Evolutionary conservation across 192 early-diverging fungal genomes (phyloP).

Genomic region (Chytriomyces sp.): DNA sequence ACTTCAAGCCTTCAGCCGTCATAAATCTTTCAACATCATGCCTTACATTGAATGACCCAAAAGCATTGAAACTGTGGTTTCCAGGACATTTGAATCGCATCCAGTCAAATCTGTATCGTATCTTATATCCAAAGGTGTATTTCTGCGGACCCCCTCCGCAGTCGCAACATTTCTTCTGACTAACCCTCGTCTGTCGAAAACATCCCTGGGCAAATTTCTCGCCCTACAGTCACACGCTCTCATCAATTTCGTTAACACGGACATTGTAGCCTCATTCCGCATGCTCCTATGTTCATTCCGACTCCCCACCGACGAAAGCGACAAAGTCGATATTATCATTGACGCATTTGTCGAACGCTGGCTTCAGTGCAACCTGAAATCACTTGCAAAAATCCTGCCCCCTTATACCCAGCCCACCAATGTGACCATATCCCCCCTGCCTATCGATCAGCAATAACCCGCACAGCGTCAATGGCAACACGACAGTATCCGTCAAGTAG

Average conservation of each 20-base stretch:
- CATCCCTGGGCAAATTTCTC: slow-evolving; percentile 14
- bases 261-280: slow-evolving; percentile 8
- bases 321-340: slow-evolving; percentile 24
- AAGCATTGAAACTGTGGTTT: slow-evolving; percentile 27
- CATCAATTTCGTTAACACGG: background rate
- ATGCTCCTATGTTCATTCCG: slow-evolving; percentile 11
- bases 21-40: background rate
- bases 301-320: slow-evolving; percentile 14
- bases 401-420: background rate
- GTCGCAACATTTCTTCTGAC: slow-evolving; percentile 24
- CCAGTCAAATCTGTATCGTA: slow-evolving; percentile 22
- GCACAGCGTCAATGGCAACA: slow-evolving; percentile 21
- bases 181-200: slow-evolving; percentile 6
- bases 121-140: slow-evolving; percentile 15
- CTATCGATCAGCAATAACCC: background rate
- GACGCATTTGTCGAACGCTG: slow-evolving; percentile 22
- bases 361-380: slow-evolving; percentile 21
- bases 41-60: slow-evolving; percentile 25
- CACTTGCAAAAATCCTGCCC: slow-evolving; percentile 20
- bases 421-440: background rate
- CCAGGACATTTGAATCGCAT: slow-evolving; percentile 25
- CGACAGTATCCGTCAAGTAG: slow-evolving; percentile 16
- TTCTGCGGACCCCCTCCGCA: slow-evolving; percentile 15
- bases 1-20: slow-evolving; percentile 10
- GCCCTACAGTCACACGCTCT: background rate